Conservation (phyloP, 148 eudicot genomes). For the Talinum fruticosum region DNA sequence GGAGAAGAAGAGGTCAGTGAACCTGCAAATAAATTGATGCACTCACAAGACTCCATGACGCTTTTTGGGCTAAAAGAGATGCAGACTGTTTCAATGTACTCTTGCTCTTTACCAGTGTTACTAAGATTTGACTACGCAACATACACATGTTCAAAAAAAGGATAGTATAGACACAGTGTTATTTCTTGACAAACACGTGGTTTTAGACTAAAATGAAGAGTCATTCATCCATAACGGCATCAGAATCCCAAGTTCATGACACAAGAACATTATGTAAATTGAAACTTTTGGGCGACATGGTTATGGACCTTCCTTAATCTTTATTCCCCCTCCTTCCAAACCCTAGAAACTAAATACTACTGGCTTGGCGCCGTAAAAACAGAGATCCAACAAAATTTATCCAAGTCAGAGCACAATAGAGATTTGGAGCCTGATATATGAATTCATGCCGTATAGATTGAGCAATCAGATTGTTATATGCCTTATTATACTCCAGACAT, state of each 20-base stretch:
- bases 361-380: no score
- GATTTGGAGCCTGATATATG: no score
- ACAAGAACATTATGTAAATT: background rate
- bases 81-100: background rate
- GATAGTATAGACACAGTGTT: background rate
- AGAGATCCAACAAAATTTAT: no score
- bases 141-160: background rate
- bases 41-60: background rate
- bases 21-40: background rate
- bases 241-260: background rate
- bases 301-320: no score
- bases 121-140: background rate
- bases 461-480: no score
- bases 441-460: no score
- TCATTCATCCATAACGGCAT: background rate
- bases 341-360: no score
- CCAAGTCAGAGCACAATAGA: no score
- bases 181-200: background rate
- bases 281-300: no score
- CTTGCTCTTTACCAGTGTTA: background rate
- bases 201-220: background rate
- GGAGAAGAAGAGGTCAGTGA: background rate
- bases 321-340: no score
- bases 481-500: no score
- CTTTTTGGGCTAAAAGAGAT: background rate